Base-by-base conservation (phyloP, 768 basidiomycete genomes). In the Agrocybe praecox region DNA sequence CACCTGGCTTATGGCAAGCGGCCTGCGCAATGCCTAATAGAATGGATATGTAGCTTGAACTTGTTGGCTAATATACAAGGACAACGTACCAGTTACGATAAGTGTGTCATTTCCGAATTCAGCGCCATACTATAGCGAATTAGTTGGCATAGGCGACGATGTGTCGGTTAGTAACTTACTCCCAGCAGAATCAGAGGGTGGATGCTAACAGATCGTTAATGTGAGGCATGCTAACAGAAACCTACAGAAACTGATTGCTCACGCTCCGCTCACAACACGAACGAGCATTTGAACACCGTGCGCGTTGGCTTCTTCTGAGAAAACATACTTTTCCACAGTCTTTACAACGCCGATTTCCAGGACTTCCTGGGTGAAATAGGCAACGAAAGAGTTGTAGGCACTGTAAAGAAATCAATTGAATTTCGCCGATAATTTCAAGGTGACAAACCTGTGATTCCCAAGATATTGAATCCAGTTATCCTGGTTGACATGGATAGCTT, bases 151-250 rank as follows among this genome's bases (percentile, higher is more conserved):
- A 29, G 9, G 26, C 26, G 9, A 29, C 10, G 19, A 34, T 12
- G 9, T n/a, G n/a, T n/a, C n/a, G n/a, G n/a, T 14, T 21, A 21
- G 33, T 53, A 8, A 76, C 79, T 44, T 63, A 85, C 84, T 42
- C 85, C 85, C n/a, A 77, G 69, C 61, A 81, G 79, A 47, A 87
- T 87, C 47, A 83, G 66, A 0, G 84, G 82, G 67, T 87, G 85
- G 12, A 80, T 55, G 4, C 84, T 86, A 45, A 15, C 24, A 42
- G 23, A 17, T 14, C 7, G 9, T 36, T 47, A 32, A 52, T n/a
- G 26, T 17, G 17, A 32, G n/a, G 19, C 18, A 47, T 14, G n/a
- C 34, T 44, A 33, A 15, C 17, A 11, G 18, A 10, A 23, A 22
- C 34, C 42, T 29, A 15, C 17, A 11, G 18, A 10, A 23, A 22